phyloP scores from a whole-genome alignment of 2,329 filamentous ascomycete species.

The Colletotrichum kahawae region DNA sequence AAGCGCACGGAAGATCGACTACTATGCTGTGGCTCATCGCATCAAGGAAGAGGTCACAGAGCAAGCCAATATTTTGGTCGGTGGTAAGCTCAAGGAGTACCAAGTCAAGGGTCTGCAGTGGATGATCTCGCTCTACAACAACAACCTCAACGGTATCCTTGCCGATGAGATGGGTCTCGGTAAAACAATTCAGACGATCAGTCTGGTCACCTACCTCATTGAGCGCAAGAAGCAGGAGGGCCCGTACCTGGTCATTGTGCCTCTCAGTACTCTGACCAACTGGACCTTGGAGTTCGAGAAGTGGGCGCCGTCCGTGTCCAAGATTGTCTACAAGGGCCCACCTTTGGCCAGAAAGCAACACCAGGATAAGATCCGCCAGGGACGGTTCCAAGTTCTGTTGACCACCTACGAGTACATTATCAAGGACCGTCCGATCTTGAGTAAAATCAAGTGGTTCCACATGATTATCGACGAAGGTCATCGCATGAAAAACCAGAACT shows the following conservation, averaged over 20 bases:
- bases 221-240: slow-evolving; percentile 92
- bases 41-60: slow-evolving; percentile 88
- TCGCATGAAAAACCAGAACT: slow-evolving; percentile 98
- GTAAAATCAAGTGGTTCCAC: slow-evolving; percentile 99
- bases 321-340: slow-evolving; percentile 96
- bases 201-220: slow-evolving; percentile 94
- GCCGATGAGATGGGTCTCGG: slow-evolving; percentile 99
- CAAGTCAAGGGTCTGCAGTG: slow-evolving; percentile 98
- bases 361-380: slow-evolving; percentile 92
- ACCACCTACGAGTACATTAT: slow-evolving; percentile 99
- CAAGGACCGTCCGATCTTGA: slow-evolving; percentile 93
- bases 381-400: slow-evolving; percentile 92
- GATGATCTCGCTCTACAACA: slow-evolving; percentile 99
- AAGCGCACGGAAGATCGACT: slow-evolving; percentile 85
- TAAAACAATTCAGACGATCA: slow-evolving; percentile 99
- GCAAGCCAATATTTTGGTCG: slow-evolving; percentile 87
- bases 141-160: slow-evolving; percentile 98
- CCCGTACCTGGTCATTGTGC: slow-evolving; percentile 95
- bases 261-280: slow-evolving; percentile 95
- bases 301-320: slow-evolving; percentile 87
- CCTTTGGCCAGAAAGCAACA: slow-evolving; percentile 87
- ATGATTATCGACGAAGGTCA: slow-evolving; percentile 99
- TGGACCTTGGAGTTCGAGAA: slow-evolving; percentile 99
- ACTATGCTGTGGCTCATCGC: slow-evolving; percentile 97
- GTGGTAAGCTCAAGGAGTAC: slow-evolving; percentile 94